Evolutionary conservation across 352 stramenopile species (phyloP).

Genomic region (Phytopythium boreale): DNA sequence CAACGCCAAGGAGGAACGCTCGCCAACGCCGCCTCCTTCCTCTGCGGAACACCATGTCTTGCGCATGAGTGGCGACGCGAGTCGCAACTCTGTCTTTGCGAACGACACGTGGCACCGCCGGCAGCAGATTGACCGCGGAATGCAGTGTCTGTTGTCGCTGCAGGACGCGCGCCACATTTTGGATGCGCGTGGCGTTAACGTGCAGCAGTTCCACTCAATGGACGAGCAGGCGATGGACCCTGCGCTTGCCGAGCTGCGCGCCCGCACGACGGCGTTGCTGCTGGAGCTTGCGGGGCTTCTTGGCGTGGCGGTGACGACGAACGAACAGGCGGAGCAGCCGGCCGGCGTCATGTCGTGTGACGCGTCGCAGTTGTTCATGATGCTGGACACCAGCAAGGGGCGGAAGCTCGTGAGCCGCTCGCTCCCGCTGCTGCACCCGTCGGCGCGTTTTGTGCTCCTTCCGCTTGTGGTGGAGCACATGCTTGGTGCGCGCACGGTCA

Average conservation of each 20-base stretch:
- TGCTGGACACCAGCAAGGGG: slow-evolving; percentile 62
- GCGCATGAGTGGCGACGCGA: slow-evolving; percentile 45
- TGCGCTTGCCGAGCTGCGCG: slow-evolving; percentile 60
- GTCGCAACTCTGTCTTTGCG: slow-evolving; percentile 59
- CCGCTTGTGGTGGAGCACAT: slow-evolving; percentile 64
- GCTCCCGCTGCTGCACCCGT: slow-evolving; percentile 74
- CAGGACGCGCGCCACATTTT: slow-evolving; percentile 81
- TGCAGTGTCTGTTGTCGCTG: slow-evolving; percentile 74
- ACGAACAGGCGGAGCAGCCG: slow-evolving; percentile 6
- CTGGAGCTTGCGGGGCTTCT: slow-evolving; percentile 64
- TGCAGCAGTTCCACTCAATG: slow-evolving; percentile 85
- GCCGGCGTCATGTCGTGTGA: slow-evolving; percentile 41
- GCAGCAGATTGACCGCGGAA: slow-evolving; percentile 68
- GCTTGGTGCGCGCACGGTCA: slow-evolving; percentile 41
- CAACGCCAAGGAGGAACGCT: not conserved
- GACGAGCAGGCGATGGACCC: slow-evolving; percentile 67
- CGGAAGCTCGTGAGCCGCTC: slow-evolving; percentile 76
- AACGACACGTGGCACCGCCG: slow-evolving; percentile 72
- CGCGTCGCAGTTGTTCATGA: slow-evolving; percentile 44
- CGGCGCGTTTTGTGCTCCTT: slow-evolving; percentile 72
- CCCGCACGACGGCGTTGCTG: slow-evolving; percentile 62
- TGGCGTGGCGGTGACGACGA: slow-evolving; percentile 38
- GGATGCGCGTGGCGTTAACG: slow-evolving; percentile 79
- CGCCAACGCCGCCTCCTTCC: not conserved
- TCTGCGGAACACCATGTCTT: slow-evolving; percentile 27